A percentile compares a stretch with the other conserved stretches of the same genome.
These are phyloP conservation scores for Hirsutella rhossiliensis DNA, from an alignment of 2,329 filamentous ascomycete genomes.

Conservation along the genomic window DNA sequence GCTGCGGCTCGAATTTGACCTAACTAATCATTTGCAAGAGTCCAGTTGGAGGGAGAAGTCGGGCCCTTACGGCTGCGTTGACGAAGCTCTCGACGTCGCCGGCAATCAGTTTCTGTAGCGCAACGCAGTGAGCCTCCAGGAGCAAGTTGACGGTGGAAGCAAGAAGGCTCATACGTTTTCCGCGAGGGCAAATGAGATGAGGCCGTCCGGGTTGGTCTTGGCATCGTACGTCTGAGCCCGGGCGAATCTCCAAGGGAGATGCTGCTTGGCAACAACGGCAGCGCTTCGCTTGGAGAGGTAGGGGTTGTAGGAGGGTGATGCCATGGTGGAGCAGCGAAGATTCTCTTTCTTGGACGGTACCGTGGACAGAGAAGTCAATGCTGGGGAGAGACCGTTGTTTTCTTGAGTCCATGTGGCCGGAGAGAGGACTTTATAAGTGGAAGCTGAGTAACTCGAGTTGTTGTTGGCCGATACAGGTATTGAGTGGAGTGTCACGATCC, in stretches of 20 bases:
- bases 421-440: no score
- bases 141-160: no score
- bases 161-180: conserved; percentile 24
- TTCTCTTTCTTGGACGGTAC: no score
- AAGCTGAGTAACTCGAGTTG: no score
- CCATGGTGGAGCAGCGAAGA: conserved; percentile 3
- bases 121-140: neutral
- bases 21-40: neutral
- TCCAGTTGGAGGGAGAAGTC: no score
- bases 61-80: conserved; percentile 15
- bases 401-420: no score
- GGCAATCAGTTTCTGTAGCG: conserved; percentile 25
- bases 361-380: no score
- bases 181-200: conserved; percentile 35
- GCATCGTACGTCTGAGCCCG: conserved; percentile 23
- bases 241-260: conserved; percentile 21
- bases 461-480: no score
- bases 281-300: conserved; percentile 12
- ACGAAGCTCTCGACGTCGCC: conserved; percentile 16
- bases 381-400: no score
- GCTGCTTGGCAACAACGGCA: conserved; percentile 11
- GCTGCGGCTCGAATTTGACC: conserved; percentile 14
- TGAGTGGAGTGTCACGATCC: no score
- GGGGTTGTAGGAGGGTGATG: neutral
- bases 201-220: conserved; percentile 23